A percentile compares a stretch with the other conserved stretches of the same genome.
phyloP scores from a whole-genome alignment of 768 basidiomycete species.

The Gloeopeniophorella convolvens region DNA sequence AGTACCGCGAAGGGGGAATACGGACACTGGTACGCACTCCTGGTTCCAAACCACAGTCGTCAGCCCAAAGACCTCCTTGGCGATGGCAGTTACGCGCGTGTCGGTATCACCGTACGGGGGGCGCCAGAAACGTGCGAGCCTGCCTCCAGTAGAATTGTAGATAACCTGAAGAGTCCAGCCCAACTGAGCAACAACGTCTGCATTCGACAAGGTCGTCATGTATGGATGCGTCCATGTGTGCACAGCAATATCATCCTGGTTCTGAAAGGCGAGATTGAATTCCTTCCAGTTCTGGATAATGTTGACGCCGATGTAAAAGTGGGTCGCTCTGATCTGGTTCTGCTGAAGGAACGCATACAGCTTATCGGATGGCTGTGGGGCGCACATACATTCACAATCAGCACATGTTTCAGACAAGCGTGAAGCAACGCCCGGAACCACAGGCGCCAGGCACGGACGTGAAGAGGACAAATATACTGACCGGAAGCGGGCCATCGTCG shows the following conservation, averaged over 20 bases:
- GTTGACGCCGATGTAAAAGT: slow-evolving; percentile 43
- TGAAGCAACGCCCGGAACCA: neutral
- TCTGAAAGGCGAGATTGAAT: slow-evolving; percentile 30
- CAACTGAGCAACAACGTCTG: slow-evolving; percentile 64
- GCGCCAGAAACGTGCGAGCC: slow-evolving; percentile 73
- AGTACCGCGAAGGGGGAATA: neutral
- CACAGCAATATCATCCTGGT: slow-evolving; percentile 35
- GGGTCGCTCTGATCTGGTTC: slow-evolving; percentile 35
- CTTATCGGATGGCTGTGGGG: slow-evolving; percentile 21
- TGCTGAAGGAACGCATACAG: slow-evolving; percentile 36
- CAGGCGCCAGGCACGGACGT: neutral
- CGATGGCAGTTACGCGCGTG: slow-evolving; percentile 77
- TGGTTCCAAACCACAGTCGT: slow-evolving; percentile 87
- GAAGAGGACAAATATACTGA: neutral
- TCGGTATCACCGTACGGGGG: slow-evolving; percentile 86
- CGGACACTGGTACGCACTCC: slow-evolving; percentile 49
- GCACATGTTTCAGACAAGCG: neutral
- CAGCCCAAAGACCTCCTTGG: slow-evolving; percentile 79
- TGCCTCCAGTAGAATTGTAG: slow-evolving; percentile 74
- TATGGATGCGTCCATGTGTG: slow-evolving; percentile 73
- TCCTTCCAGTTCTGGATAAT: slow-evolving; percentile 29
- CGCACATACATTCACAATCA: neutral
- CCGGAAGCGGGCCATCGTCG: slow-evolving; percentile 33
- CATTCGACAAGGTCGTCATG: slow-evolving; percentile 71
- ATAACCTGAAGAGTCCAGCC: slow-evolving; percentile 81